Evolutionary conservation across 345 rosid genomes (phyloP).

Genomic region (Garcia nutans): DNA sequence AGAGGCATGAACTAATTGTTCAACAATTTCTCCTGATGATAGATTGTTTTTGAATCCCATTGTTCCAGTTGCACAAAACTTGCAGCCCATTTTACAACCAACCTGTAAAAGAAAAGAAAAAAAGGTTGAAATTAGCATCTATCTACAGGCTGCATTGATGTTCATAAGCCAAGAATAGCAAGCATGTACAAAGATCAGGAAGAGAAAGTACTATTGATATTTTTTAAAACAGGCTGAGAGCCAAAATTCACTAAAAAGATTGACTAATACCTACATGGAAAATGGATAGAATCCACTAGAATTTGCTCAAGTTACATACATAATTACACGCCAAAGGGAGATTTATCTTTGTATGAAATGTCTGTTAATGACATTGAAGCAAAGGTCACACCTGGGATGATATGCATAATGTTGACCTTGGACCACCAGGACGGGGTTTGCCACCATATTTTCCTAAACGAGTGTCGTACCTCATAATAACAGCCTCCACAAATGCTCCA

Average conservation of each 20-base stretch:
- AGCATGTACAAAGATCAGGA: neutral
- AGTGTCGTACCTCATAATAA: slow-evolving; percentile 85
- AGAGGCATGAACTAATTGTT: slow-evolving; percentile 92
- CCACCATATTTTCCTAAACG: slow-evolving; percentile 84
- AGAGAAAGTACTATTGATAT: neutral
- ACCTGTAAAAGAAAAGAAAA: slow-evolving; percentile 45
- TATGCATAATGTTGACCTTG: slow-evolving; percentile 77
- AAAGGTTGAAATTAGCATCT: neutral
- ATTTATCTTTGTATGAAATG: neutral
- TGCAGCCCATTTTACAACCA: slow-evolving; percentile 99
- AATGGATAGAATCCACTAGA: neutral
- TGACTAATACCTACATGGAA: neutral
- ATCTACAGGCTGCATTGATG: neutral
- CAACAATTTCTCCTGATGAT: slow-evolving; percentile 88
- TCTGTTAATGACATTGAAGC: neutral
- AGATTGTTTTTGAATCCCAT: slow-evolving; percentile 91
- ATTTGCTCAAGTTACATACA: neutral
- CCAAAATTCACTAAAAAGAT: neutral
- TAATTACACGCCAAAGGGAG: neutral
- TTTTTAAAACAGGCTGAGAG: neutral
- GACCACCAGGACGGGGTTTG: slow-evolving; percentile 83
- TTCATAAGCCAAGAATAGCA: neutral
- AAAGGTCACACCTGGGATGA: slow-evolving; percentile 71
- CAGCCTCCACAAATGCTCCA: slow-evolving; percentile 89
- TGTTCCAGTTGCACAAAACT: slow-evolving; percentile 94